Percentiles rank a stretch among this genome's conserved stretches.
phyloP scores from a whole-genome alignment of 179 eudicot species.

The Actinidia chinensis region DNA sequence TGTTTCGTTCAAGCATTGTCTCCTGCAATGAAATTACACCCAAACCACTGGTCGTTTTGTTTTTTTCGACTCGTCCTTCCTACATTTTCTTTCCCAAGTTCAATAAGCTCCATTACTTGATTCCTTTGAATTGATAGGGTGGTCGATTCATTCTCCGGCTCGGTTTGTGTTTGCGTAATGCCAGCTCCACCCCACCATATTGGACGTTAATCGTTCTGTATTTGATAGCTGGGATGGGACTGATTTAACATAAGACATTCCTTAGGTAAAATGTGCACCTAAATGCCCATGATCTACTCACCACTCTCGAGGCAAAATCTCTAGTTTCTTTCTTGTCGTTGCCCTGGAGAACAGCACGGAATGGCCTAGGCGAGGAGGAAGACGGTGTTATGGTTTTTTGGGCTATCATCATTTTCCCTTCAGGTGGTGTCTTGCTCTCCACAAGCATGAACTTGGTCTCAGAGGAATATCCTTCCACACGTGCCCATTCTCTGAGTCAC shows the following conservation, averaged over 20 bases:
- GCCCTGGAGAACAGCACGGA: slow-evolving; percentile 93
- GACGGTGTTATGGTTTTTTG: slow-evolving; percentile 69
- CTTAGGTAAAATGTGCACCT: slow-evolving; percentile 6
- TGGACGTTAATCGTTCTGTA: slow-evolving; percentile 23
- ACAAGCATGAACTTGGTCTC: slow-evolving; percentile 91
- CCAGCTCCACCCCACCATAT: slow-evolving; percentile 27
- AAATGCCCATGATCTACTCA: slow-evolving; percentile 45
- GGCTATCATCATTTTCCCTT: slow-evolving; percentile 48
- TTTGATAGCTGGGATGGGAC: slow-evolving; percentile 24
- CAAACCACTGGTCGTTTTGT: slow-evolving; percentile 36
- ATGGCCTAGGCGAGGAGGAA: slow-evolving; percentile 91
- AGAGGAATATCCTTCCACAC: slow-evolving; percentile 69
- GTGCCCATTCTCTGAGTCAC: slow-evolving; percentile 97
- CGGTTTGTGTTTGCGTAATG: slow-evolving; percentile 24
- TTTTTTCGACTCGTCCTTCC: slow-evolving; percentile 27
- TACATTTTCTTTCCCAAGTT: slow-evolving; percentile 28
- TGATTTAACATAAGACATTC: slow-evolving; percentile 24
- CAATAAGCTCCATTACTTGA: slow-evolving; percentile 33
- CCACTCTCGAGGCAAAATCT: slow-evolving; percentile 97
- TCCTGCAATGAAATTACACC: slow-evolving; percentile 58
- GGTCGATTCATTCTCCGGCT: slow-evolving; percentile 34
- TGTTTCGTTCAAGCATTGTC: slow-evolving; percentile 71
- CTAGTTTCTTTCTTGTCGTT: slow-evolving; percentile 74
- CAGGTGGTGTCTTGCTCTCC: slow-evolving; percentile 60
- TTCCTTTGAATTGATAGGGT: slow-evolving; percentile 27